Evolutionary conservation across 176 grass and related monocot species (phyloP).

Genomic region (Carex kokanica): DNA sequence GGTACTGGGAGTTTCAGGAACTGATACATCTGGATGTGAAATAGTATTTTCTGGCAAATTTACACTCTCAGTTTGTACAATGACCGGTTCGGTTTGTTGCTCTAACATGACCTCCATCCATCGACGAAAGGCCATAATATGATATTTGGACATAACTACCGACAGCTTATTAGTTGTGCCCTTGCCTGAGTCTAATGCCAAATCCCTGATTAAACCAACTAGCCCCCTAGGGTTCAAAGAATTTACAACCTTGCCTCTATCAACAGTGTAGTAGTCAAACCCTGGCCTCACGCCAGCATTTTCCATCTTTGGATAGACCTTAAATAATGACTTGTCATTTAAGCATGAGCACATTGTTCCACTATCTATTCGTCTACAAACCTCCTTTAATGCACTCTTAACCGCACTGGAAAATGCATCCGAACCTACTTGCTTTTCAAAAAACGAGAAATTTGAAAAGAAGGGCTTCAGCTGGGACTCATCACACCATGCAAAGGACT

Average conservation of each 20-base stretch:
- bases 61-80: not conserved
- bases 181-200: constrained; percentile 40
- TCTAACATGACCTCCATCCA: constrained; percentile 32
- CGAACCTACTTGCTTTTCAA: constrained; percentile 51
- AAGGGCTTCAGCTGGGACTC: constrained; percentile 70
- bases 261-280: constrained; percentile 32
- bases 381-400: constrained; percentile 50
- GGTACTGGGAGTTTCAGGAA: constrained; percentile 15
- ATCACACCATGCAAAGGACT: constrained; percentile 66
- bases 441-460: constrained; percentile 35
- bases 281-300: constrained; percentile 49
- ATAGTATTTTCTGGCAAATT: constrained; percentile 2
- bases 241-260: constrained; percentile 26
- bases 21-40: constrained; percentile 17
- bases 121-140: constrained; percentile 52
- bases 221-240: constrained; percentile 44
- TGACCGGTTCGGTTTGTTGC: constrained; percentile 26
- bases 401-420: constrained; percentile 45
- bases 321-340: constrained; percentile 30
- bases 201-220: constrained; percentile 37
- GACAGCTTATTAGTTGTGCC: constrained; percentile 37
- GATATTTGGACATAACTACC: constrained; percentile 47
- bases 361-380: constrained; percentile 43
- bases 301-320: constrained; percentile 35
- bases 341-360: constrained; percentile 56